Percentiles rank a stretch among this genome's conserved stretches.
These are phyloP conservation scores for Handroanthus guayacan DNA, from an alignment of 257 asterid species.

Conservation along the genomic window DNA sequence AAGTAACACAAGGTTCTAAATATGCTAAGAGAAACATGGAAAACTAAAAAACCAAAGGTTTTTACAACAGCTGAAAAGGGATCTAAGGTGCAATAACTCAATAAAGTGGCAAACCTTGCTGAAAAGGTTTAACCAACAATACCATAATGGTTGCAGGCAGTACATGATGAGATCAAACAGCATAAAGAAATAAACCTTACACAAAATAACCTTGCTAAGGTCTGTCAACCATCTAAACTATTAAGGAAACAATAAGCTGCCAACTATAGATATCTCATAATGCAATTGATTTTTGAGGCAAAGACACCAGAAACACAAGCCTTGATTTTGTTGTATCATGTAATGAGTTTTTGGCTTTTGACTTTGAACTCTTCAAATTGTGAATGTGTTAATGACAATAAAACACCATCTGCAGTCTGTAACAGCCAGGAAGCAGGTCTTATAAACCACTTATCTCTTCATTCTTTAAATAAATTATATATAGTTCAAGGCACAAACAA, in stretches of 20 bases:
- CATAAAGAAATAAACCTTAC: background rate
- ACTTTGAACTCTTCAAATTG: background rate
- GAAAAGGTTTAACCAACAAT: slow-evolving; percentile 8
- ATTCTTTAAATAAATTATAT: background rate
- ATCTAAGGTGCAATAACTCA: slow-evolving; percentile 9
- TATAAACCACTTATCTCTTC: too few species aligned
- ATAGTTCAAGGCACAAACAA: background rate
- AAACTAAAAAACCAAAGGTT: slow-evolving; percentile 15
- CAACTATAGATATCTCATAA: background rate
- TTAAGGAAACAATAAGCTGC: background rate
- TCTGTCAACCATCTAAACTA: background rate
- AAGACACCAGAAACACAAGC: too few species aligned
- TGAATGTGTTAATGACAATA: background rate
- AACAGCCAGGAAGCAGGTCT: background rate
- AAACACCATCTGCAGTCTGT: background rate
- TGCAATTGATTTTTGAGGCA: background rate
- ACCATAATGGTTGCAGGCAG: slow-evolving; percentile 3
- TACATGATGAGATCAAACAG: slow-evolving; percentile 1
- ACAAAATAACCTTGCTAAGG: background rate
- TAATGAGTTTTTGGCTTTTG: background rate
- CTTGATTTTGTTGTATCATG: background rate
- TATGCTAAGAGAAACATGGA: slow-evolving; percentile 13
- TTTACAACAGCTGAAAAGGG: background rate
- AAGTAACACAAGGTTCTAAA: background rate
- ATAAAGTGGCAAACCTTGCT: background rate